Evolutionary conservation across 331 rosid species (phyloP).

Genomic region (Phaseolus coccineus): DNA sequence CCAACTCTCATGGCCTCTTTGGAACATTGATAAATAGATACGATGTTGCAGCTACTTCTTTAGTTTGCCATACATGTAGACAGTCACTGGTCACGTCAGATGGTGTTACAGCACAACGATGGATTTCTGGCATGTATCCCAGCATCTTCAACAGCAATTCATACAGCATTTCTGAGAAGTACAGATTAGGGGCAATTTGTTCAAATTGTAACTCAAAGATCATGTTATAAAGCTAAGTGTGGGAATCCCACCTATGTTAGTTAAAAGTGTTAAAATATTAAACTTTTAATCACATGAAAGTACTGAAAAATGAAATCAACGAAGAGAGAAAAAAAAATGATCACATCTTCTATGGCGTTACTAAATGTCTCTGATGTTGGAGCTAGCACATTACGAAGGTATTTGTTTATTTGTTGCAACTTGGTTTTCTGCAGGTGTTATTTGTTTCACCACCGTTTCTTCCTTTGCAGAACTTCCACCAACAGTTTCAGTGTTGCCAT

Average conservation of each 20-base stretch:
- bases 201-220: background rate
- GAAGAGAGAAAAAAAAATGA: background rate
- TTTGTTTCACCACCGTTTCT: background rate
- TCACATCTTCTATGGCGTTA: background rate
- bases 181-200: background rate
- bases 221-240: background rate
- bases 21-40: background rate
- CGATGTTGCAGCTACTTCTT: background rate
- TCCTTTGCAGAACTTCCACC: conserved; percentile 38
- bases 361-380: conserved; percentile 17
- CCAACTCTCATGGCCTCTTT: background rate
- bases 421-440: conserved; percentile 32
- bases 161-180: background rate
- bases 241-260: background rate
- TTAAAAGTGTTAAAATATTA: background rate
- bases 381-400: conserved; percentile 20
- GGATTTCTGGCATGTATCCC: background rate
- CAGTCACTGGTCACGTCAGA: background rate
- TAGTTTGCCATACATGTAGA: background rate
- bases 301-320: background rate
- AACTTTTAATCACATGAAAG: background rate
- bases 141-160: background rate
- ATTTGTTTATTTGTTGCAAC: conserved; percentile 37
- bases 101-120: background rate
- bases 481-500: conserved; percentile 24